Percentiles rank a stretch among this genome's conserved stretches.
Conservation (phyloP, 1,284 basidiomycete genomes). For the Ustilago cynodontis region DNA sequence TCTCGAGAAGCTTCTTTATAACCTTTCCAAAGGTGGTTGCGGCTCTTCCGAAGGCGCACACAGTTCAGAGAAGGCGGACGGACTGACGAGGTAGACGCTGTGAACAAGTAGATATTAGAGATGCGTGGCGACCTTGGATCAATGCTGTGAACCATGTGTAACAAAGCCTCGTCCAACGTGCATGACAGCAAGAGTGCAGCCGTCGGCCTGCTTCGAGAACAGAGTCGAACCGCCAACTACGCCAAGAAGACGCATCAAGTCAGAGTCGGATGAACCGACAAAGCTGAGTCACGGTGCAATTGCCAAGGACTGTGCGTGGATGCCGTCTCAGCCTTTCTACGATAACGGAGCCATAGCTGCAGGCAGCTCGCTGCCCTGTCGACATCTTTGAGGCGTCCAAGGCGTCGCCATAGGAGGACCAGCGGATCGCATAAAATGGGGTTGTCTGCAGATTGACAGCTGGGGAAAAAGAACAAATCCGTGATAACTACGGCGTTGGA, state of each 20-base stretch:
- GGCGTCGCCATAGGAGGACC: neutral
- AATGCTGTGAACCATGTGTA: neutral
- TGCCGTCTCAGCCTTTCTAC: neutral
- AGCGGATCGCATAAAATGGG: neutral
- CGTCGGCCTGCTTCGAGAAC: neutral
- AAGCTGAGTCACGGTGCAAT: neutral
- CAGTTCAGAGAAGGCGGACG: neutral
- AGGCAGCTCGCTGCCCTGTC: too few species aligned
- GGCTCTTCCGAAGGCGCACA: neutral
- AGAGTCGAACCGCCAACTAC: neutral
- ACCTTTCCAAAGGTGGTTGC: too few species aligned
- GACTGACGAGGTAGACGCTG: neutral
- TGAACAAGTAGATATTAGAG: neutral
- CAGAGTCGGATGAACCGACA: conserved; percentile 1
- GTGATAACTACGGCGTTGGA: too few species aligned
- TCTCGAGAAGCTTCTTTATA: too few species aligned
- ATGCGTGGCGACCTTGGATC: conserved; percentile 2
- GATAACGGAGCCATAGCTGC: neutral
- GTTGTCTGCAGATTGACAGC: too few species aligned
- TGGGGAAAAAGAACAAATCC: too few species aligned
- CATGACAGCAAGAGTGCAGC: neutral
- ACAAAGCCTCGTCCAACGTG: neutral
- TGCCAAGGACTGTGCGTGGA: neutral
- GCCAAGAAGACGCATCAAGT: neutral
- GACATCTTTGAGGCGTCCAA: neutral